These are phyloP conservation scores for Pseudonitzschia pungens DNA, from an alignment of 108 stramenopile species.

Conservation along the genomic window DNA sequence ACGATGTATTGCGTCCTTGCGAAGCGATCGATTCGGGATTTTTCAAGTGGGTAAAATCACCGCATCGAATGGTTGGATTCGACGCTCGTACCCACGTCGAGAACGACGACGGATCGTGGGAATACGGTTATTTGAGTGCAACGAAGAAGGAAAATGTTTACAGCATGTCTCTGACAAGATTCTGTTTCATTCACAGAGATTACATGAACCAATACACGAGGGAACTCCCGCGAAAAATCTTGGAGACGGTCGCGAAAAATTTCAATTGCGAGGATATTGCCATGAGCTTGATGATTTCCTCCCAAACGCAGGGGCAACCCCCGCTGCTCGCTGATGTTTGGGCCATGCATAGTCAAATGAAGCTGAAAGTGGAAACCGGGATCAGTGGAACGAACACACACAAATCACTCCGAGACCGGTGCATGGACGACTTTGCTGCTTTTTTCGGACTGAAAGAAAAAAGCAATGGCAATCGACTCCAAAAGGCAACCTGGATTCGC, in stretches of 20 bases:
- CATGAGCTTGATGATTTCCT: conserved; percentile 76
- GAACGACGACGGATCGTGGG: conserved; percentile 40
- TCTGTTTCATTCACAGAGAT: conserved; percentile 72
- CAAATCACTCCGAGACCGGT: conserved; percentile 61
- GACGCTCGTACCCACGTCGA: conserved; percentile 70
- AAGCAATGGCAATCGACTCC: conserved; percentile 18
- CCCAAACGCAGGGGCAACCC: conserved; percentile 61
- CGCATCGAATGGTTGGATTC: conserved; percentile 82
- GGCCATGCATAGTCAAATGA: conserved; percentile 63
- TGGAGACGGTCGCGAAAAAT: conserved; percentile 50
- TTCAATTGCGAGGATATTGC: conserved; percentile 89
- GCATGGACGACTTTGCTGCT: conserved; percentile 69
- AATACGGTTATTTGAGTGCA: conserved; percentile 68
- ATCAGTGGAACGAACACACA: conserved; percentile 62
- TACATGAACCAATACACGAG: conserved; percentile 71
- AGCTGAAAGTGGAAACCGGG: conserved; percentile 49
- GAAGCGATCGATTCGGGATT: conserved; percentile 83
- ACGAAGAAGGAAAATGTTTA: conserved; percentile 66
- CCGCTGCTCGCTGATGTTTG: conserved; percentile 80
- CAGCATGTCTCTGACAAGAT: conserved; percentile 67
- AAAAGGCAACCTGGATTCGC: conserved; percentile 7
- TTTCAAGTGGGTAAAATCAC: conserved; percentile 70
- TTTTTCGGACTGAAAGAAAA: conserved; percentile 62
- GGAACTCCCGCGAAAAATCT: conserved; percentile 55
- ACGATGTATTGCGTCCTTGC: conserved; percentile 83